Evolutionary conservation across 345 rosid genomes (phyloP), one percentile per base, ranked within the genome.

Genomic region (Eutrema heterophyllum): DNA sequence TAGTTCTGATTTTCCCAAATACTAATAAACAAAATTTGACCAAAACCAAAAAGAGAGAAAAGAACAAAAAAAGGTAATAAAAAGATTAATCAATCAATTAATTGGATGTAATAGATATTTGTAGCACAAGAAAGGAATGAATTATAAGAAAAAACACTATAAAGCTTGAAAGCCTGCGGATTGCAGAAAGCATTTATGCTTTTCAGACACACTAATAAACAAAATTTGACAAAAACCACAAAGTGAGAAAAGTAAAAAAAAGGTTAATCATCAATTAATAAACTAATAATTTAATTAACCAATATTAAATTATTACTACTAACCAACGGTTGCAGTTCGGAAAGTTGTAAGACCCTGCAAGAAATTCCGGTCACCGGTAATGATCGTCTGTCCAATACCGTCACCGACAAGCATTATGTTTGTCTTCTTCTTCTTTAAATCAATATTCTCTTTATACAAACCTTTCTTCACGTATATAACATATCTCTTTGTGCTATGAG

Each of bases 291-390:
- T 26, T 48, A 24, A 29, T 5, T 39, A 41, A 59, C 29, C 35
- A 27, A 45, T 5, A 61, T 40, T 12, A 55, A 5, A 27, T 35
- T 27, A 33, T n/a, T n/a, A 55, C 4, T 13, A 70, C 83, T 74
- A 59, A 93, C 98, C 98, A 15, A 89, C 88, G 2, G 97, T 94
- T 36, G 98, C 96, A 32, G 98, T 91, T 79, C 98, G 81, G 63
- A 94, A 94, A 24, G 97, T 94, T 10, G 98, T 94, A 90, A 92
- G 91, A 27, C 98, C 97, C 77, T 94, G 97, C 83, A 72, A 63
- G 76, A 91, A 88, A 78, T 91, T 88, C 68, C 95, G 83, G 59
- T 81, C 82, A 33, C 90, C 88, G 30, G 96, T 84, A 36, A 94
- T 81, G 4, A 88, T 35, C 0, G 97, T 89, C 56, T 78, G 82